Percentiles rank a stretch among this genome's conserved stretches.
phyloP scores from a whole-genome alignment of 2,329 filamentous ascomycete species.

The Verticillium nonalfalfae region DNA sequence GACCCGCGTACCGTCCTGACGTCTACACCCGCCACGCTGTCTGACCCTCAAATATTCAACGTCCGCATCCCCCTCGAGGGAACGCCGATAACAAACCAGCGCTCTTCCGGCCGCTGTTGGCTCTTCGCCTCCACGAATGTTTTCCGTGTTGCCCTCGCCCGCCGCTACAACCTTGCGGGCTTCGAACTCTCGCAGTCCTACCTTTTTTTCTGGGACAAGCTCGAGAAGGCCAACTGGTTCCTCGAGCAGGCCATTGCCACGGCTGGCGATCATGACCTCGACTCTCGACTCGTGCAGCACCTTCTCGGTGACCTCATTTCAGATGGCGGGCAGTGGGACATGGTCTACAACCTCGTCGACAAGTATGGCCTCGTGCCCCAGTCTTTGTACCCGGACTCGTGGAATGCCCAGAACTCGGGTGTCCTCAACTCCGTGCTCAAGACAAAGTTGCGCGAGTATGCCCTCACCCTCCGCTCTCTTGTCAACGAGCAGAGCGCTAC shows the following conservation, averaged over 20 bases:
- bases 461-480: constrained; percentile 61
- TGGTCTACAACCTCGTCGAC: constrained; percentile 77
- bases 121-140: constrained; percentile 89
- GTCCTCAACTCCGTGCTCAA: constrained; percentile 70
- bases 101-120: constrained; percentile 80
- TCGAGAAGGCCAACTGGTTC: constrained; percentile 88
- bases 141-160: constrained; percentile 83
- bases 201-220: constrained; percentile 90
- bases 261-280: constrained; percentile 55
- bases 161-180: constrained; percentile 66
- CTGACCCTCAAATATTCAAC: constrained; percentile 78
- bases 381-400: constrained; percentile 72
- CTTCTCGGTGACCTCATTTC: constrained; percentile 62
- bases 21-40: constrained; percentile 54
- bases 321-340: constrained; percentile 89
- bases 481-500: constrained; percentile 23
- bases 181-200: constrained; percentile 88
- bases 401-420: constrained; percentile 66
- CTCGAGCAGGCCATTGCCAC: constrained; percentile 79
- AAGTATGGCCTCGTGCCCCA: constrained; percentile 91
- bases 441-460: constrained; percentile 82
- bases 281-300: constrained; percentile 65
- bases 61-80: constrained; percentile 77
- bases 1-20: constrained; percentile 61
- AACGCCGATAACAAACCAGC: constrained; percentile 77